Percentiles rank a stretch among this genome's conserved stretches.
phyloP scores from a whole-genome alignment of 2,329 filamentous ascomycete genomes.

The Teratosphaeria pseudoeucalypti region DNA sequence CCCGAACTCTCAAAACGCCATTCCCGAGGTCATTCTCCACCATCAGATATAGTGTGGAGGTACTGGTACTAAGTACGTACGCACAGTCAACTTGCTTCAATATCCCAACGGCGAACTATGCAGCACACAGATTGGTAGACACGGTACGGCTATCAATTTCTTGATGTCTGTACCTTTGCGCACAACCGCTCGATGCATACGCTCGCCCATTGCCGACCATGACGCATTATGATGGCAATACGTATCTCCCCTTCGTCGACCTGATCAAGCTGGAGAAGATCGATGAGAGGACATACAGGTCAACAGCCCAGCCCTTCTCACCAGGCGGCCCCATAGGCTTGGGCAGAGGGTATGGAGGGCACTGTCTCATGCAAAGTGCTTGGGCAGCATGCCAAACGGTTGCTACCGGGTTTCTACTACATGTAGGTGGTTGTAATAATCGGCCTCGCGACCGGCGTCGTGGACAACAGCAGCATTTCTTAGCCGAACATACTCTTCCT shows the following conservation, averaged over 20 bases:
- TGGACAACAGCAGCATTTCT: neutral
- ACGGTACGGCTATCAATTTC: neutral
- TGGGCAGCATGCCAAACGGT: slow-evolving; percentile 48
- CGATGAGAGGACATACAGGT: slow-evolving; percentile 30
- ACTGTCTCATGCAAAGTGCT: slow-evolving; percentile 39
- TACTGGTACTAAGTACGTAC: too few relatives aligned
- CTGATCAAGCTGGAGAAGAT: slow-evolving; percentile 33
- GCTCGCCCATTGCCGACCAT: neutral
- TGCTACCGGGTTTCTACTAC: slow-evolving; percentile 38
- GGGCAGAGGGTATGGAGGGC: slow-evolving; percentile 39
- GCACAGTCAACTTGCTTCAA: neutral
- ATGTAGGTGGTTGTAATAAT: slow-evolving; percentile 29
- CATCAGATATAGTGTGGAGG: too few relatives aligned
- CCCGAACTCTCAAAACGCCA: neutral
- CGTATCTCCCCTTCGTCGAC: slow-evolving; percentile 30
- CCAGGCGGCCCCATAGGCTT: slow-evolving; percentile 26
- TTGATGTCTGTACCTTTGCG: neutral
- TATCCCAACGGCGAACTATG: neutral
- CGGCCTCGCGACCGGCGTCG: too few relatives aligned
- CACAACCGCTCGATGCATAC: neutral
- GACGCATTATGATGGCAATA: slow-evolving; percentile 15
- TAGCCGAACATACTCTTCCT: neutral
- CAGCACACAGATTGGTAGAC: neutral
- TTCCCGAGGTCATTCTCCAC: neutral
- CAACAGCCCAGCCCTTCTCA: slow-evolving; percentile 31